These are phyloP conservation scores for Lippia alba DNA, from an alignment of 305 asterid genomes.

Conservation along the genomic window DNA sequence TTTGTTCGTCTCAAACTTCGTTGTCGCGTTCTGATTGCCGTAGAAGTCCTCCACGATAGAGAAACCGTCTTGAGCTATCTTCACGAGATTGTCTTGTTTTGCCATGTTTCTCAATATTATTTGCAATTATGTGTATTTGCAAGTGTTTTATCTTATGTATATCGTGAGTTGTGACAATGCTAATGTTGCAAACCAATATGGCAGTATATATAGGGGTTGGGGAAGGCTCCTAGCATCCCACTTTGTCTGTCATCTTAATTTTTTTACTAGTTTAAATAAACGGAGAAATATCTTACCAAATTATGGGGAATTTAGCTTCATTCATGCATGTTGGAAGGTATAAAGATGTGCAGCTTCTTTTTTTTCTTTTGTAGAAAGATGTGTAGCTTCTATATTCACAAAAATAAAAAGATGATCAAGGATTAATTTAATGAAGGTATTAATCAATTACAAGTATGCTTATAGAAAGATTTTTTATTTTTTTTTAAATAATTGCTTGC, in stretches of 20 bases:
- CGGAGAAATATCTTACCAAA: background rate
- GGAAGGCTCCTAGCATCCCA: slow-evolving; percentile 11
- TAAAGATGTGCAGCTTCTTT: background rate
- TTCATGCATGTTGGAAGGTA: background rate
- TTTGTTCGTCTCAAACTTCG: background rate
- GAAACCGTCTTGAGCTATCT: slow-evolving; percentile 38
- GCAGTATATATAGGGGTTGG: slow-evolving; percentile 32
- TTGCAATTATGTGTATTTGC: background rate
- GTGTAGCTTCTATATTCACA: too few relatives aligned
- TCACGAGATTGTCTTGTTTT: slow-evolving; percentile 13
- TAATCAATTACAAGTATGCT: too few relatives aligned
- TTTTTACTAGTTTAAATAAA: background rate
- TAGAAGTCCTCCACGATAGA: slow-evolving; percentile 28
- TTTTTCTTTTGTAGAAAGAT: too few relatives aligned
- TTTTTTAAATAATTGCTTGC: too few relatives aligned
- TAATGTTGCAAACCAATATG: slow-evolving; percentile 3
- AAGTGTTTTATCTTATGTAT: background rate
- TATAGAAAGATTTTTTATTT: too few relatives aligned
- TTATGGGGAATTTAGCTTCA: background rate
- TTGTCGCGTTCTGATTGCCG: background rate
- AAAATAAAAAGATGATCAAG: too few relatives aligned
- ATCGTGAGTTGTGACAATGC: background rate
- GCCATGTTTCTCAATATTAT: slow-evolving; percentile 22
- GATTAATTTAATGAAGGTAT: too few relatives aligned
- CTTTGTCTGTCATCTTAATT: background rate